Percentiles rank a stretch among this genome's conserved stretches.
phyloP scores from a whole-genome alignment of 164 flowering plant genomes.

The Brasenia schreberi region DNA sequence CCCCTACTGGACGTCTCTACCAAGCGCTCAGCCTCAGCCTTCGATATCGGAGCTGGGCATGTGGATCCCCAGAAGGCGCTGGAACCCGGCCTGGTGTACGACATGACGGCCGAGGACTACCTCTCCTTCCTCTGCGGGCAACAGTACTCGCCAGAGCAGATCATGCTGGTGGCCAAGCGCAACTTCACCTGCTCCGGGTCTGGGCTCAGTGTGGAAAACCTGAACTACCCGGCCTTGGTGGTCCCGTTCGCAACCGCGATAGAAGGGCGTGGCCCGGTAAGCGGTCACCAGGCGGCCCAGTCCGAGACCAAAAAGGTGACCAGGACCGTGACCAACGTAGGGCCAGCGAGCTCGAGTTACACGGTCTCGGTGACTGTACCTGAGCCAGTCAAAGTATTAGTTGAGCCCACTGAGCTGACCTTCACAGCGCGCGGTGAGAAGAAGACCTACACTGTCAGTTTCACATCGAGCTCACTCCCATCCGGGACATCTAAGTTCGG shows the following conservation, averaged over 20 bases:
- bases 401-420: slow-evolving; percentile 15
- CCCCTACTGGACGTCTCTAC: slow-evolving; percentile 41
- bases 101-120: slow-evolving; percentile 46
- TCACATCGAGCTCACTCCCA: not conserved
- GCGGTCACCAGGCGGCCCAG: not conserved
- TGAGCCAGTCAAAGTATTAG: slow-evolving; percentile 17
- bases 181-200: slow-evolving; percentile 29
- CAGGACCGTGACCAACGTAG: slow-evolving; percentile 36
- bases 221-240: slow-evolving; percentile 82
- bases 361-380: slow-evolving; percentile 11
- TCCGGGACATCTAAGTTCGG: not conserved
- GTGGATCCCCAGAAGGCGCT: slow-evolving; percentile 64
- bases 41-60: slow-evolving; percentile 76
- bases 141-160: slow-evolving; percentile 33
- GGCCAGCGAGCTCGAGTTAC: slow-evolving; percentile 19
- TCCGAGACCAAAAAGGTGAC: not conserved
- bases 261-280: slow-evolving; percentile 12
- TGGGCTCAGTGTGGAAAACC: slow-evolving; percentile 18
- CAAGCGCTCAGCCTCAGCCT: slow-evolving; percentile 52
- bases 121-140: slow-evolving; percentile 63
- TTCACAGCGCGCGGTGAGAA: slow-evolving; percentile 22
- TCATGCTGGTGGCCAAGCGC: slow-evolving; percentile 22
- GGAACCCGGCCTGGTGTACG: slow-evolving; percentile 90
- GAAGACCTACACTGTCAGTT: slow-evolving; percentile 8
- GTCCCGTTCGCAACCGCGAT: slow-evolving; percentile 36